Evolutionary conservation across 257 asterid species (phyloP).

Genomic region (Galeopsis tetrahit): DNA sequence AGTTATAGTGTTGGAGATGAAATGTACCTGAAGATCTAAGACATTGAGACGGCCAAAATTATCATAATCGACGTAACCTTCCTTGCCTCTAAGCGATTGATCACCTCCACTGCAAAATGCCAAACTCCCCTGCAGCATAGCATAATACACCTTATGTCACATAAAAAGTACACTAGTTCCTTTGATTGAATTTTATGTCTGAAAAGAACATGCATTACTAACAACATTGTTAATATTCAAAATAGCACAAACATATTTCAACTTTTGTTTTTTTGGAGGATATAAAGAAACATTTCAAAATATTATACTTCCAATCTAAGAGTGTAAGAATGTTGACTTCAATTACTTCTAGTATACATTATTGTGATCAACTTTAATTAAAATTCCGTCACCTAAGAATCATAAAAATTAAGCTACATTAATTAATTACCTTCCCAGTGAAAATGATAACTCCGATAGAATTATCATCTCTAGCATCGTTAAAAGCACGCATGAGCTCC

Average conservation of each 20-base stretch:
- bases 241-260: no score
- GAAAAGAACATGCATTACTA: no score
- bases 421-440: constrained; percentile 81
- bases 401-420: neutral
- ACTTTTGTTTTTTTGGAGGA: no score
- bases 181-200: neutral
- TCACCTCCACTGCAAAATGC: constrained; percentile 98
- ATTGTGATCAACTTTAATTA: neutral
- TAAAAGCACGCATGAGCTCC: constrained; percentile 90
- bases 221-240: no score
- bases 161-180: neutral
- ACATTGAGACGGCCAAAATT: constrained; percentile 90
- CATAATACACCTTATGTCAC: neutral
- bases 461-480: constrained; percentile 91
- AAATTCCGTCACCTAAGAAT: neutral
- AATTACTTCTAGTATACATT: no score
- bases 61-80: constrained; percentile 85
- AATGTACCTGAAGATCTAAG: constrained; percentile 78
- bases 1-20: constrained; percentile 5
- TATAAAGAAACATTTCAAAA: neutral
- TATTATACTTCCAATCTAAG: no score
- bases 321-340: no score
- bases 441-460: constrained; percentile 81
- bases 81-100: constrained; percentile 82
- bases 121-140: constrained; percentile 61